Evolutionary conservation across 108 stramenopile species (phyloP).

Genomic region (Asterionellopsis glacialis): DNA sequence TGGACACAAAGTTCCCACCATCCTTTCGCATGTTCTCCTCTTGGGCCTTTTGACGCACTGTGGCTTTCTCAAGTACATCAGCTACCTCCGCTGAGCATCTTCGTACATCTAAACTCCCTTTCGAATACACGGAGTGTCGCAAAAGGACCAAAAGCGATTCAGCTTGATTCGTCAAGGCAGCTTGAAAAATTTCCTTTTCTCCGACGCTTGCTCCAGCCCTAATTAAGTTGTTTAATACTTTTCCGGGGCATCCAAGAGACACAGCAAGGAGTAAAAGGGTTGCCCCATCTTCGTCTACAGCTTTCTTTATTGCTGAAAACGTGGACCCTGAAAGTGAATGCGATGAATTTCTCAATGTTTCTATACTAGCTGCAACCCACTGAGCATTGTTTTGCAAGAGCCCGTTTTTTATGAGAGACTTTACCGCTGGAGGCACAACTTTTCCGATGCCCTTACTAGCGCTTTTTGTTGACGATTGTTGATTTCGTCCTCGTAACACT

Average conservation of each 20-base stretch:
- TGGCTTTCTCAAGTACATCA: constrained; percentile 19
- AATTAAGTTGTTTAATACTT: constrained; percentile 23
- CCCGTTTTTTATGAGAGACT: too few relatives aligned
- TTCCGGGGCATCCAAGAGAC: constrained; percentile 24
- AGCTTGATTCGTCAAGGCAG: constrained; percentile 22
- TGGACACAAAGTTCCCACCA: constrained; percentile 19
- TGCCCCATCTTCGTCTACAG: constrained; percentile 34
- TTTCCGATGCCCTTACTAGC: too few relatives aligned
- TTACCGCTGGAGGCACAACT: too few relatives aligned
- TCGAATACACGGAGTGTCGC: constrained; percentile 21
- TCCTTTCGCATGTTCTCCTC: constrained; percentile 15
- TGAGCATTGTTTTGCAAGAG: too few relatives aligned
- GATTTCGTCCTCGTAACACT: too few relatives aligned
- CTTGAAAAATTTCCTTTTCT: constrained; percentile 19
- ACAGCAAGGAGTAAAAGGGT: constrained; percentile 35
- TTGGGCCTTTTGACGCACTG: constrained; percentile 19
- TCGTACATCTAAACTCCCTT: constrained; percentile 19
- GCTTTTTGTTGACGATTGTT: too few relatives aligned
- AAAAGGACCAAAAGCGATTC: constrained; percentile 25
- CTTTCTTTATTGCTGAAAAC: background rate
- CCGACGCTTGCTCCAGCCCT: constrained; percentile 21
- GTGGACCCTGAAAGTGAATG: too few relatives aligned
- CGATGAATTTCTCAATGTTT: too few relatives aligned
- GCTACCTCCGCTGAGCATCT: constrained; percentile 23
- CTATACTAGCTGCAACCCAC: too few relatives aligned